Percentiles rank a stretch among this genome's conserved stretches.
These are phyloP conservation scores for Nicotiana undulata DNA, from an alignment of 257 asterid species.

Conservation along the genomic window DNA sequence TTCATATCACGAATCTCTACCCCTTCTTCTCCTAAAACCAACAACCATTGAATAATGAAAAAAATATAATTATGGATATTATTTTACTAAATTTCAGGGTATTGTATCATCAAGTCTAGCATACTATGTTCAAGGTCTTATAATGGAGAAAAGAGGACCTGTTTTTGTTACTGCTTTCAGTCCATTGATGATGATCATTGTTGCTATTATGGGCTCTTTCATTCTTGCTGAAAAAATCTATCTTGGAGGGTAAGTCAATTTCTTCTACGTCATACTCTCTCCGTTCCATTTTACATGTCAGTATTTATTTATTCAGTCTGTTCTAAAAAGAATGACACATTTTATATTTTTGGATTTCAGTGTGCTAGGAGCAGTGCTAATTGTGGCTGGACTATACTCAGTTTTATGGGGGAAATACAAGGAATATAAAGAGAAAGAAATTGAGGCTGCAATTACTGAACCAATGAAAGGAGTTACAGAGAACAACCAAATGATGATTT, in stretches of 20 bases:
- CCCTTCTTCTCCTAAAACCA: too few species aligned
- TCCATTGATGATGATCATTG: slow-evolving; percentile 56
- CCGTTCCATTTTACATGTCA: background rate
- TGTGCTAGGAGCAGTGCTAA: slow-evolving; percentile 47
- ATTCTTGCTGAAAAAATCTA: slow-evolving; percentile 47
- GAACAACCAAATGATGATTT: background rate
- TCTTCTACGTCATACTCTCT: background rate
- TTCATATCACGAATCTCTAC: background rate
- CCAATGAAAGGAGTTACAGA: slow-evolving; percentile 13
- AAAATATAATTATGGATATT: background rate
- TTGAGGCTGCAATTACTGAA: slow-evolving; percentile 21
- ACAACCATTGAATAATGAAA: too few species aligned
- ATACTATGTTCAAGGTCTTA: slow-evolving; percentile 55
- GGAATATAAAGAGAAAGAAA: slow-evolving; percentile 39
- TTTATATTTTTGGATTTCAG: slow-evolving; percentile 14
- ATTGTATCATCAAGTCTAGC: slow-evolving; percentile 53
- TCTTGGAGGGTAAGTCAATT: slow-evolving; percentile 44
- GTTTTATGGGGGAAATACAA: slow-evolving; percentile 57
- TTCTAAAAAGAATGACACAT: too few species aligned
- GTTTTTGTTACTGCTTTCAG: slow-evolving; percentile 59
- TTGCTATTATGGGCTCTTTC: slow-evolving; percentile 53
- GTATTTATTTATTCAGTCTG: background rate
- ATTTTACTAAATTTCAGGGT: slow-evolving; percentile 25
- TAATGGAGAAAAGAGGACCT: slow-evolving; percentile 58
- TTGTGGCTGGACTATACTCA: slow-evolving; percentile 41